Base-by-base conservation (phyloP, 257 asterid genomes). In the Petunia secreta region DNA sequence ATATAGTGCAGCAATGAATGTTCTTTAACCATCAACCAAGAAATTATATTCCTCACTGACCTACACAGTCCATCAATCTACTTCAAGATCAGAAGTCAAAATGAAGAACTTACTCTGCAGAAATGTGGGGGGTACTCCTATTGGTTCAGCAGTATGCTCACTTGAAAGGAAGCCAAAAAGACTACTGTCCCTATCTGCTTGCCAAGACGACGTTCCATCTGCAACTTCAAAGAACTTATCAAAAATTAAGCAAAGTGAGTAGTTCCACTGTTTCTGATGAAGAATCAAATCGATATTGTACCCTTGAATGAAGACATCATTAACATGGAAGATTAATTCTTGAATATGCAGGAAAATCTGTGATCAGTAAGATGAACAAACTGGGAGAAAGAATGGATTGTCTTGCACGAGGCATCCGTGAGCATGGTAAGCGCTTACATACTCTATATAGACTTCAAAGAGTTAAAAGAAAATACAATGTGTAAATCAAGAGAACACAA, bases 401-500 rank as follows among this genome's bases (percentile, higher is more conserved):
- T 68, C 84, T 88, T 37, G 85, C 90, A 34, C 85, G 82, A 82
- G 89, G 88, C 68, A 84, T 89, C 82, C 86, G 85, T 16, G 89
- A 88, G 77, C 89, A 88, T n/a, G 81, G 90, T 87, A 80, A 81
- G 54, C 48, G 44, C 8, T 37, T 1, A 16, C 15, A 4, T 25
- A 25, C 25, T 25, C 25, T 25, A 25, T 25, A 25, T 25, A 25
- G 25, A 25, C 25, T 25, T 25, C 25, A 25, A 25, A 25, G 25
- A 55, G 15, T 55, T 55, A n/a, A n/a, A 55, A 55, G 14, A 25
- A 66, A 0, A 66, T 37, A 41, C 52, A 15, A 0, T 25, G 0
- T 1, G 15, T 1, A 1, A 67, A 4, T 4, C 8, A 15, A 7
- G 41, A 0, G 3, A 66, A 3, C 8, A 39, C 37, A 15, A 37